These are phyloP conservation scores for Pseudonitzschia delicatissima DNA, from an alignment of 108 stramenopile genomes.

Conservation along the genomic window DNA sequence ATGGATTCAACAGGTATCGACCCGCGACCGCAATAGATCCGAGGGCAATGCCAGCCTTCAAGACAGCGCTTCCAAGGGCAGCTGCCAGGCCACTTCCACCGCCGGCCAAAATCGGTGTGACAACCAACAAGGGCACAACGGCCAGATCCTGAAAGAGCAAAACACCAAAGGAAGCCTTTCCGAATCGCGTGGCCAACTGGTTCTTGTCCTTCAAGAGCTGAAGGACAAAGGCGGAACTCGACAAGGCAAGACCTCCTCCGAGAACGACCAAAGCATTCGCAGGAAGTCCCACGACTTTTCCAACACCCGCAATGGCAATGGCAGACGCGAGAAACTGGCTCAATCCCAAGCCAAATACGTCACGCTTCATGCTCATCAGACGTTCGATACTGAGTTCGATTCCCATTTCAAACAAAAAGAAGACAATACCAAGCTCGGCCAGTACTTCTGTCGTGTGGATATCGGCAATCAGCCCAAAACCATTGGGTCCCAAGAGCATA, in stretches of 20 bases:
- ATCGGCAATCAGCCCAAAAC: conserved; percentile 75
- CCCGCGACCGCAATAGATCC: conserved; percentile 86
- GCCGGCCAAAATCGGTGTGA: conserved; percentile 90
- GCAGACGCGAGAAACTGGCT: conserved; percentile 84
- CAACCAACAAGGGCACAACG: conserved; percentile 93
- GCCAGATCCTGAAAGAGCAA: conserved; percentile 93
- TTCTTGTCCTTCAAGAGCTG: conserved; percentile 95
- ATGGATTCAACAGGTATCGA: conserved; percentile 76
- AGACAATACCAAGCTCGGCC: conserved; percentile 94
- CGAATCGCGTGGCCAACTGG: conserved; percentile 89
- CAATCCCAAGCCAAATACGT: conserved; percentile 92
- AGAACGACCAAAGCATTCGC: conserved; percentile 80
- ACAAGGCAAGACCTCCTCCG: conserved; percentile 88
- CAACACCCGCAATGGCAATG: conserved; percentile 57
- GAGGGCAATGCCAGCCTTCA: conserved; percentile 88
- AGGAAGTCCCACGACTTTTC: conserved; percentile 54
- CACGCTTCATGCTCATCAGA: conserved; percentile 79
- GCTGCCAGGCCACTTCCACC: conserved; percentile 73
- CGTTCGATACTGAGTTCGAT: conserved; percentile 89
- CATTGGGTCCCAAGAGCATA: conserved; percentile 90
- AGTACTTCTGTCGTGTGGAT: conserved; percentile 78
- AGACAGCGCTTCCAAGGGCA: conserved; percentile 78
- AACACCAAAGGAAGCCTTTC: conserved; percentile 92
- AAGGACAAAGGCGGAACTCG: conserved; percentile 92
- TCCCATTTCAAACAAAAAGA: conserved; percentile 98